Percentiles rank a stretch among this genome's conserved stretches.
Conservation (phyloP, 2,329 filamentous ascomycete genomes). For the Rhynchosporium graminicola region DNA sequence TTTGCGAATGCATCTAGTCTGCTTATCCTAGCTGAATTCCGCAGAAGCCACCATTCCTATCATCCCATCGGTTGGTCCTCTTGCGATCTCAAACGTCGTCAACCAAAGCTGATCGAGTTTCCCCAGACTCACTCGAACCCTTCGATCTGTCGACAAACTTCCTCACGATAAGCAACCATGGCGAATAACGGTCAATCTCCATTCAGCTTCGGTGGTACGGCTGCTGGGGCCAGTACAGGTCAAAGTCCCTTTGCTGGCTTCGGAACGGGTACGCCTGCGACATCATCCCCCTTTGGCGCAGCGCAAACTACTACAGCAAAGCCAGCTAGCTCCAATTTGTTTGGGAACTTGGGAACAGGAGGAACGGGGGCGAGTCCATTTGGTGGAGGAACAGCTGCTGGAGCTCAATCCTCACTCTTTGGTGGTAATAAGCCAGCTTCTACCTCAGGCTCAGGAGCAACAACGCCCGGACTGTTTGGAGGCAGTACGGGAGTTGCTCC, state of each 20-base stretch:
- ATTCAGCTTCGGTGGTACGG: conserved; percentile 39
- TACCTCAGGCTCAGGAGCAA: conserved; percentile 27
- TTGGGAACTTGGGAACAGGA: conserved; percentile 21
- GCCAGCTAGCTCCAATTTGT: conserved; percentile 20
- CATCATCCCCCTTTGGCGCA: conserved; percentile 26
- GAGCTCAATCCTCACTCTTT: conserved; percentile 15
- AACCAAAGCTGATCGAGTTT: conserved; percentile 12
- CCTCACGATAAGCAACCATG: neutral
- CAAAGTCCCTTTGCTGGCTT: conserved; percentile 40
- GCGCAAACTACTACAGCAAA: conserved; percentile 29
- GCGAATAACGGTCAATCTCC: conserved; percentile 22
- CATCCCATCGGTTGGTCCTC: neutral
- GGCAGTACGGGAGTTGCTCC: conserved; percentile 38
- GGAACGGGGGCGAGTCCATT: conserved; percentile 22
- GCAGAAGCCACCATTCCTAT: conserved; percentile 5
- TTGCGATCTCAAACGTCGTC: neutral
- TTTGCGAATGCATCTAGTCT: conserved; percentile 6
- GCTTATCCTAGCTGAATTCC: neutral
- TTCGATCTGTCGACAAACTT: neutral
- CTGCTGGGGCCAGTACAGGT: conserved; percentile 24
- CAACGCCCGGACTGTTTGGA: conserved; percentile 33
- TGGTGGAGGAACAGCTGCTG: conserved; percentile 17
- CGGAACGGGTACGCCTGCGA: conserved; percentile 20
- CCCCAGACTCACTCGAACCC: neutral
- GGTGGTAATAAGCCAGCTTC: conserved; percentile 21